These are phyloP conservation scores for Saitoella complicata DNA, from an alignment of 805 yeast species.

Conservation along the genomic window DNA sequence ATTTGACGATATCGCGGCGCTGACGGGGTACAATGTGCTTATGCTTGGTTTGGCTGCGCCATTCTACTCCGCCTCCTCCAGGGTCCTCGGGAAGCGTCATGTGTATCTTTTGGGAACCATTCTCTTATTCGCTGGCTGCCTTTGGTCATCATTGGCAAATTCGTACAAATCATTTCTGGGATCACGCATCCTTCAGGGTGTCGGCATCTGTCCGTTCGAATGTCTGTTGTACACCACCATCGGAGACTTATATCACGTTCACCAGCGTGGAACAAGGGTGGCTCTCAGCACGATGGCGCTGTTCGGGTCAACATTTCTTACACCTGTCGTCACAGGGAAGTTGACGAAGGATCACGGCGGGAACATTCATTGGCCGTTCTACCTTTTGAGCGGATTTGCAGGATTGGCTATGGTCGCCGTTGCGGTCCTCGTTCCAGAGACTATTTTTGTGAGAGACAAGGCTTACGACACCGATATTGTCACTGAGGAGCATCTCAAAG, in stretches of 20 bases:
- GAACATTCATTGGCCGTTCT: background rate
- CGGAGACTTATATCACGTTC: conserved; percentile 61
- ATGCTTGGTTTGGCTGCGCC: conserved; percentile 9
- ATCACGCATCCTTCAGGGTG: conserved; percentile 25
- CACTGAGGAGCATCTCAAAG: conserved; percentile 3
- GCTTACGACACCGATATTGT: conserved; percentile 6
- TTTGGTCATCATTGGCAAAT: conserved; percentile 12
- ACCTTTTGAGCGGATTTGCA: no score
- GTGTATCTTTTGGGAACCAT: conserved; percentile 9
- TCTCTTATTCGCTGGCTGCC: conserved; percentile 7
- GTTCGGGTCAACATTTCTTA: conserved; percentile 11
- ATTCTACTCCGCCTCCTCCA: conserved; percentile 9
- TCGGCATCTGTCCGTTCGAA: conserved; percentile 65
- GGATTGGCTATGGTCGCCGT: background rate
- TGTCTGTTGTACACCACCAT: conserved; percentile 49
- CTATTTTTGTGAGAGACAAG: conserved; percentile 6
- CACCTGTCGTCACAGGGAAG: conserved; percentile 10
- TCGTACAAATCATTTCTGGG: conserved; percentile 11
- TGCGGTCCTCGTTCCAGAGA: background rate
- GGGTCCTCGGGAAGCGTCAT: conserved; percentile 11
- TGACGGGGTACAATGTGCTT: conserved; percentile 12
- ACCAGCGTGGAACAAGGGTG: conserved; percentile 56
- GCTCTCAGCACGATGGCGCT: conserved; percentile 62
- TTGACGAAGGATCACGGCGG: conserved; percentile 8
- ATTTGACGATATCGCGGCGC: conserved; percentile 9